Evolutionary conservation across 805 yeast genomes (phyloP).

Genomic region (Saccharomycopsis amapae): DNA sequence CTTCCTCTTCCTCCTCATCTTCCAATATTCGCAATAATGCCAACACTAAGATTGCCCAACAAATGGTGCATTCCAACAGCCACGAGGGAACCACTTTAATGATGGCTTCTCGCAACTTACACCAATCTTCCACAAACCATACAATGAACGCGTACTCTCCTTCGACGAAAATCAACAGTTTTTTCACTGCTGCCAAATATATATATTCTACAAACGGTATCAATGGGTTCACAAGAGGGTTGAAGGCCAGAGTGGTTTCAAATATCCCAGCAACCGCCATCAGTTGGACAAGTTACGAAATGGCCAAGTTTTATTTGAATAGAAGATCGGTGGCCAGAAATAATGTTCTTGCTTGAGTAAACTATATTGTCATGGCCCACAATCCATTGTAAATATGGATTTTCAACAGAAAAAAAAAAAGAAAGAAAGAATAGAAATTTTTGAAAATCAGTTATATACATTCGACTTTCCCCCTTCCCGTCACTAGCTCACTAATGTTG

Average conservation of each 20-base stretch:
- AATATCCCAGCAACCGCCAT: constrained; percentile 96
- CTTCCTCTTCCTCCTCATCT: background rate
- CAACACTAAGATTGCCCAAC: background rate
- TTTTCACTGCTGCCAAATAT: constrained; percentile 22
- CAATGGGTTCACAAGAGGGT: constrained; percentile 61
- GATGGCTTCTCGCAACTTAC: constrained; percentile 3
- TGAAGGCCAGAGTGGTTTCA: constrained; percentile 84
- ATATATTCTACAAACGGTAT: constrained; percentile 8
- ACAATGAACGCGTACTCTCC: no score
- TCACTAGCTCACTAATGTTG: no score
- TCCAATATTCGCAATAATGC: background rate
- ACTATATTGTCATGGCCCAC: no score
- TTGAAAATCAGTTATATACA: no score
- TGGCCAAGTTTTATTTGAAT: constrained; percentile 54
- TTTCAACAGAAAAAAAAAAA: no score
- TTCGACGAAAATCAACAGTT: constrained; percentile 44
- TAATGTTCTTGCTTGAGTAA: no score
- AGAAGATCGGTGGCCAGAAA: background rate
- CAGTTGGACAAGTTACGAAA: constrained; percentile 96
- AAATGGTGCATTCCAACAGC: background rate
- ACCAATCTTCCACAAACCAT: background rate
- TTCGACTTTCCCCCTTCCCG: no score
- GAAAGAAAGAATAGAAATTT: no score
- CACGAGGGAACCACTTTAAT: constrained; percentile 1
- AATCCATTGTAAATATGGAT: no score